Evolutionary conservation across 768 basidiomycete species (phyloP), one percentile per base, ranked within the genome.

Genomic region (Panaeolus cyanescens): DNA sequence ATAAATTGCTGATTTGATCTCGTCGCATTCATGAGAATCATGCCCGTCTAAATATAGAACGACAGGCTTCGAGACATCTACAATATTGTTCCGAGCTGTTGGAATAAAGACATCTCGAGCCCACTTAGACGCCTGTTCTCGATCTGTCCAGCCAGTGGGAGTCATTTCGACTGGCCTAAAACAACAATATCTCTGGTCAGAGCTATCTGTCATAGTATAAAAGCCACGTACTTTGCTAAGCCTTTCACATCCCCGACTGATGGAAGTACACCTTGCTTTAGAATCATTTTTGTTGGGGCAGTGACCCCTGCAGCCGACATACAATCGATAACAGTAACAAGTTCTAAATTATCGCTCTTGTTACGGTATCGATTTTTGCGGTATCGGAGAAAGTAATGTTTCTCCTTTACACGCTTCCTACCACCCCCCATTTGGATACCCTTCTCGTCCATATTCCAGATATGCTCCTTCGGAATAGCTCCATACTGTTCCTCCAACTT

Each of bases 371-470:
- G n/a, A n/a, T n/a, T n/a, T n/a, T n/a, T n/a, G n/a, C n/a, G n/a
- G n/a, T n/a, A n/a, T n/a, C n/a, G n/a, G n/a, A n/a, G 53, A 20
- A 57, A 1, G 15, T 45, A 45, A 36, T 20, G n/a, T 19, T 19
- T 39, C 25, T 59, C 33, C 12, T 17, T 32, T 15, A 4, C 25
- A n/a, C 15, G 60, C 39, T 64, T 64, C 17, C 60, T 30, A 12
- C 63, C 63, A 17, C 63, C 63, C 12, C 63, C 63, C 36, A 36
- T 20, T 58, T 72, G 70, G 33, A 64, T 58, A 1, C 71, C 67
- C 54, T 70, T 70, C 61, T 72, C 64, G 58, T 70, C 66, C 64
- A 69, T 66, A 34, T 69, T 70, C n/a, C 60, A 69, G 50, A 65
- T 36, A 45, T 69, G 64, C 33, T 62, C 59, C 37, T 34, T 40